These are phyloP conservation scores for Xylaria sp. DNA, from an alignment of 2,329 filamentous ascomycete species.

Conservation along the genomic window DNA sequence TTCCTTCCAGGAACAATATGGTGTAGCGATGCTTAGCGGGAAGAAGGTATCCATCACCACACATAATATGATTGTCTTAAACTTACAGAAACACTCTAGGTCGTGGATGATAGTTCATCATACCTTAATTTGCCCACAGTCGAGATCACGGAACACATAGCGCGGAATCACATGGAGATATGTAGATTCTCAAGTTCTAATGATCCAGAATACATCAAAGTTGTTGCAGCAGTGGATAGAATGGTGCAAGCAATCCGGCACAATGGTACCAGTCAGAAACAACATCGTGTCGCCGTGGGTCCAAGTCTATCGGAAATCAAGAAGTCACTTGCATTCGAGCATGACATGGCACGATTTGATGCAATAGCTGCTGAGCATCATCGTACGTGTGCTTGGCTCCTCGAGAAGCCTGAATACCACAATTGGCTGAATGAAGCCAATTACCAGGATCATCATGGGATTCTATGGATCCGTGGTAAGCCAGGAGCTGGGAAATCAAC, in stretches of 20 bases:
- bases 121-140: slow-evolving; percentile 46
- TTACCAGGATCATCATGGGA: slow-evolving; percentile 47
- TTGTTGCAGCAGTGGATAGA: slow-evolving; percentile 37
- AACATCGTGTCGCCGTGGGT: slow-evolving; percentile 5
- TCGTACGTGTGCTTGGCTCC: slow-evolving; percentile 44
- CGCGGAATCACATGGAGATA: slow-evolving; percentile 51
- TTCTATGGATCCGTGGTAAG: slow-evolving; percentile 58
- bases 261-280: neutral
- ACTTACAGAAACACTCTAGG: slow-evolving; percentile 24
- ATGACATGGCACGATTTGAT: neutral
- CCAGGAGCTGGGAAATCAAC: slow-evolving; percentile 57
- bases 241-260: neutral
- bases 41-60: slow-evolving; percentile 4
- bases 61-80: neutral
- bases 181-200: slow-evolving; percentile 48
- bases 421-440: slow-evolving; percentile 48
- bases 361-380: neutral
- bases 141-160: slow-evolving; percentile 51
- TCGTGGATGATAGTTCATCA: slow-evolving; percentile 54
- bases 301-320: neutral
- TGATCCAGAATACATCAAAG: slow-evolving; percentile 50
- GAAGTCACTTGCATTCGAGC: neutral
- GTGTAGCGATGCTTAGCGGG: slow-evolving; percentile 10
- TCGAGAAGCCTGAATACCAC: slow-evolving; percentile 42
- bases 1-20: slow-evolving; percentile 51